Base-by-base conservation (phyloP, 2,329 filamentous ascomycete genomes). In the Aspergillus thermomutatus region DNA sequence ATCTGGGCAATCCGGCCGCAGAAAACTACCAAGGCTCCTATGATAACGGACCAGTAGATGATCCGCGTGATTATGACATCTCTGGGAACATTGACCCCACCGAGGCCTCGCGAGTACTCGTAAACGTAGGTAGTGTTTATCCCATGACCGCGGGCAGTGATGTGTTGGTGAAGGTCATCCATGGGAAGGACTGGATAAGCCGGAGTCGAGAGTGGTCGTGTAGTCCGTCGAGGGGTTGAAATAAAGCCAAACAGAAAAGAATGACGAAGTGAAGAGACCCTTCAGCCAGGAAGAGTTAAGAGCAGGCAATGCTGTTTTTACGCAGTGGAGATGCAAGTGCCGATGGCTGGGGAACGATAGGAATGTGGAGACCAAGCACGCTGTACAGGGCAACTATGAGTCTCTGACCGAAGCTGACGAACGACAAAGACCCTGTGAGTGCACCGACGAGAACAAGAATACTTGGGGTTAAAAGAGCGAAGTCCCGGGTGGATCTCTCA, bases 1-100 rank as follows among this genome's bases (percentile, higher is more conserved):
- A 79, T 70, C 57, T 80, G 77, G 21, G 69, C 69, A 23, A 78
- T 59, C 37, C 79, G 74, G 40, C 72, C 69, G 40, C 75, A 64
- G 48, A 79, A 70, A 31, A 80, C 61, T 25, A 69, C 59, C 28
- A 78, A 63, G 26, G 71, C 71, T 11, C 72, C 65, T 1, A 70
- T 54, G 10, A 70, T 64, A 31, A 76, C 57, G 6, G 73, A 74
- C 5, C 64, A 57, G 62, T 74, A 74, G 59, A 80, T 71, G 49
- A 75, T 68, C n/a, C 69, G 71, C 6, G 72, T 71, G 50, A 77
- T 65, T 9, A 77, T 64, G 49, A 69, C 64, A 68, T 77, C 75
- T 47, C 68, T 69, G 28, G 70, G 69, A 14, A 77, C 68, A 52
- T 77, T 65, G 47, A 77, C 75, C 25, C 75, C 75, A 26, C 58